Base-by-base conservation (phyloP, 2,329 filamentous ascomycete genomes). In the Trichoderma breve region DNA sequence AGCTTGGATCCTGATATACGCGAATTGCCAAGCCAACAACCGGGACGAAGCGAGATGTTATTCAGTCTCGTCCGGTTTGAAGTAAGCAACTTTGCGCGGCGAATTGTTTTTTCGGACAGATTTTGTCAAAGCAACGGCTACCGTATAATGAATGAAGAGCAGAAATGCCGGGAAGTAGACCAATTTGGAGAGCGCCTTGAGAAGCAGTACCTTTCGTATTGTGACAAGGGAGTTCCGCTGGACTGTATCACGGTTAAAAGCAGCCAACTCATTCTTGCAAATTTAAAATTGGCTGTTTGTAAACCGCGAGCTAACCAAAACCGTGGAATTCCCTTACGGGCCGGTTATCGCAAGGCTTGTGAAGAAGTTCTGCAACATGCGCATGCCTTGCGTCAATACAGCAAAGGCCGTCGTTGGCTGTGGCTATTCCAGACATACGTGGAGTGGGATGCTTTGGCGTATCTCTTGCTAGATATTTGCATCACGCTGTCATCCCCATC, bases 371-470 rank as follows among this genome's bases (percentile, higher is more conserved):
- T 75, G 12, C 51, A 58, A 3, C 63, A 73, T 24, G 64, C 71
- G 2, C 34, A 65, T 14, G 62, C n/a, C 2, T 21, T 74, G 39
- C 68, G 74, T 6, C 57, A 70, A 39, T 72, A 61, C 11, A 61
- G 43, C n/a, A 73, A 63, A 21, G 73, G 61, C 61, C 73, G 55
- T 53, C 88, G 89, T 76, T 92, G 89, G 89, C 84, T 86, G 51
- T 92, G 90, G 90, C 82, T 91, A 0, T 90, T 90, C 81, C 83
- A 84, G 26, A 90, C 88, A 2, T 89, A 91, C 71, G 86, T 89
- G 75, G 90, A 91, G 76, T 91, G 89, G 89, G 88, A 90, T 76
- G 87, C 88, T 3, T 83, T 91, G 47, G 88, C 88, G 1, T 90
- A 89, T 76, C 83, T 90, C 4, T 81, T 91, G 8, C 86, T 87